Evolutionary conservation across 257 asterid genomes (phyloP).

Genomic region (Lantana camara): DNA sequence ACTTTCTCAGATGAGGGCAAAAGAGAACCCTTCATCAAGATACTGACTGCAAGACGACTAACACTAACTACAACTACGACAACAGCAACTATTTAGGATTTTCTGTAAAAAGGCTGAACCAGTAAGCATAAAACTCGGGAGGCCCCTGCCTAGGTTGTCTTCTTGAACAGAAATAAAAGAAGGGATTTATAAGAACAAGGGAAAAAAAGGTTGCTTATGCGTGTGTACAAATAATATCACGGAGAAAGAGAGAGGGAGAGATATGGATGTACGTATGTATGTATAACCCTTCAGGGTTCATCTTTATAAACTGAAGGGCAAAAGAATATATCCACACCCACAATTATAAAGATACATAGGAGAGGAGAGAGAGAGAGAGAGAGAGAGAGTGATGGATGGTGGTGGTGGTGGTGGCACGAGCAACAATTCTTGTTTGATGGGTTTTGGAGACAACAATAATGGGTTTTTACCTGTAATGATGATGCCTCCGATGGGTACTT

Average conservation of each 20-base stretch:
- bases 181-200: background rate
- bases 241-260: conserved; percentile 27
- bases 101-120: conserved; percentile 76
- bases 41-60: conserved; percentile 22
- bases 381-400: conserved; percentile 51
- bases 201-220: conserved; percentile 47
- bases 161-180: conserved; percentile 21
- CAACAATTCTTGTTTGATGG: conserved; percentile 48
- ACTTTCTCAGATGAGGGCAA: conserved; percentile 33
- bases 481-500: conserved; percentile 51
- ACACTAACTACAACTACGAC: conserved; percentile 35
- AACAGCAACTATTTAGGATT: conserved; percentile 48
- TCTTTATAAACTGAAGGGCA: conserved; percentile 19
- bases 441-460: conserved; percentile 51
- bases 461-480: conserved; percentile 58
- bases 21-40: conserved; percentile 8
- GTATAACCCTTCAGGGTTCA: conserved; percentile 13
- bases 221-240: conserved; percentile 39
- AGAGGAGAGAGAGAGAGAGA: background rate
- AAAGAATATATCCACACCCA: background rate
- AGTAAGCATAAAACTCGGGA: conserved; percentile 93
- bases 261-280: no score
- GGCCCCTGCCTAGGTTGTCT: conserved; percentile 44
- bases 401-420: conserved; percentile 45
- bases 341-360: conserved; percentile 2